These are phyloP conservation scores for Microbotryum scabiosae DNA, from an alignment of 1,284 basidiomycete genomes.

Conservation along the genomic window DNA sequence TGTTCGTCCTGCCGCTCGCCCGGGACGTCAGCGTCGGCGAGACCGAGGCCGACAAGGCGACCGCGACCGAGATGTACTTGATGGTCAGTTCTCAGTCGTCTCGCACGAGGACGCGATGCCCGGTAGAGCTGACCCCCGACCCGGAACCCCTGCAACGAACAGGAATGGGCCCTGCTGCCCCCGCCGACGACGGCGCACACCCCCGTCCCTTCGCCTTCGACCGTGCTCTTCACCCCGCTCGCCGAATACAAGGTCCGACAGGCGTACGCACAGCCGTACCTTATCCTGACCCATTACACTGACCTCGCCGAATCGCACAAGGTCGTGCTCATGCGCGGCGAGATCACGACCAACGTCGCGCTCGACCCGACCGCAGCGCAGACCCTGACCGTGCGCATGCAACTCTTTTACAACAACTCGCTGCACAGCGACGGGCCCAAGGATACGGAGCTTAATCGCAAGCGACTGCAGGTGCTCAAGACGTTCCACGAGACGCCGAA, in stretches of 20 bases:
- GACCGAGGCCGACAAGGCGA: slow-evolving; percentile 42
- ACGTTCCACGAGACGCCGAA: slow-evolving; percentile 63
- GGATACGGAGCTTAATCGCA: slow-evolving; percentile 29
- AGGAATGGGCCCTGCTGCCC: slow-evolving; percentile 43
- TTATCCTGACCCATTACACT: slow-evolving; percentile 86
- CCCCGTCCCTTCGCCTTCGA: slow-evolving; percentile 38
- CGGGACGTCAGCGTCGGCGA: slow-evolving; percentile 42
- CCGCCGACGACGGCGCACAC: slow-evolving; percentile 41
- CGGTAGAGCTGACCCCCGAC: slow-evolving; percentile 38
- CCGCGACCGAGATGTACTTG: slow-evolving; percentile 73
- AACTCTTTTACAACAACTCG: slow-evolving; percentile 63
- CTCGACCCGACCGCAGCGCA: slow-evolving; percentile 73
- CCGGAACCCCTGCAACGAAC: background rate
- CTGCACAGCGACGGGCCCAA: slow-evolving; percentile 11
- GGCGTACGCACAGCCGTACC: slow-evolving; percentile 80
- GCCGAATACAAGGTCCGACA: slow-evolving; percentile 86
- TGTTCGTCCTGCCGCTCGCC: slow-evolving; percentile 71
- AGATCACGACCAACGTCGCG: slow-evolving; percentile 59
- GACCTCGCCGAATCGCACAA: slow-evolving; percentile 74
- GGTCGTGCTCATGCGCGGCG: slow-evolving; percentile 79
- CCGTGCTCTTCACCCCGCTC: slow-evolving; percentile 84
- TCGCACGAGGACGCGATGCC: slow-evolving; percentile 44
- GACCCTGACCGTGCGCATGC: slow-evolving; percentile 62
- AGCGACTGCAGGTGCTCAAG: slow-evolving; percentile 49
- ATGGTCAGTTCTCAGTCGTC: slow-evolving; percentile 63